These are phyloP conservation scores for Ceratorhiza oryzae-sativae DNA, from an alignment of 1,284 basidiomycete species.

Conservation along the genomic window DNA sequence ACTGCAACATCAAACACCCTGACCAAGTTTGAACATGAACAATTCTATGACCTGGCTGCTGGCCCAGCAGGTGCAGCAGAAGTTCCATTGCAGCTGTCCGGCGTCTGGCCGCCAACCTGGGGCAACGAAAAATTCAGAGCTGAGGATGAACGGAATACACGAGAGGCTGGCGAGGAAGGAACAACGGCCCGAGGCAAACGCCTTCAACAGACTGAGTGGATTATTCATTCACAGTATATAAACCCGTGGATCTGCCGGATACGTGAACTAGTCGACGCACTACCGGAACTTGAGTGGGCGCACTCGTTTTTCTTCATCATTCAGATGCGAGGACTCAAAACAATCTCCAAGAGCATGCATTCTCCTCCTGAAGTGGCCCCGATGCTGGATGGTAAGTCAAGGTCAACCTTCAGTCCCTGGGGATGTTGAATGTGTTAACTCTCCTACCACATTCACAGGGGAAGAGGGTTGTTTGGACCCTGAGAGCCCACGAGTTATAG, in stretches of 20 bases:
- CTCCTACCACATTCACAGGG: no score
- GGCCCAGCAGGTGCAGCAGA: not conserved
- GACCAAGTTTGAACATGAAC: not conserved
- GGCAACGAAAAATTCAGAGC: conserved; percentile 4
- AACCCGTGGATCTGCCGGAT: not conserved
- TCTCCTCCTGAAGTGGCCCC: not conserved
- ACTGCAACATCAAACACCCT: not conserved
- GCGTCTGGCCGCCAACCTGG: not conserved
- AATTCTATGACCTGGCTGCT: conserved; percentile 10
- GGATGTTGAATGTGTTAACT: no score
- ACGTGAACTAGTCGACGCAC: not conserved
- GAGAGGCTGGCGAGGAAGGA: not conserved
- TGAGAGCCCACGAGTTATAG: not conserved
- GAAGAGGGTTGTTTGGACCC: not conserved
- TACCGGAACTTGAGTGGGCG: conserved; percentile 11
- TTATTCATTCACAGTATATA: conserved; percentile 19
- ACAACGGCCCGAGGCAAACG: not conserved
- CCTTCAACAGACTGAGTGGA: not conserved
- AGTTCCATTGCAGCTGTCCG: conserved; percentile 2
- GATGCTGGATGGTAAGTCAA: not conserved
- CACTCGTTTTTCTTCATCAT: conserved; percentile 8
- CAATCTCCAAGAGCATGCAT: conserved; percentile 1
- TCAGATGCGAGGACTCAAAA: conserved; percentile 31
- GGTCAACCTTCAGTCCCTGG: not conserved
- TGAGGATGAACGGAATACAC: not conserved